Conservation (phyloP, 768 basidiomycete species). For the Dacryopinax spathularia region DNA sequence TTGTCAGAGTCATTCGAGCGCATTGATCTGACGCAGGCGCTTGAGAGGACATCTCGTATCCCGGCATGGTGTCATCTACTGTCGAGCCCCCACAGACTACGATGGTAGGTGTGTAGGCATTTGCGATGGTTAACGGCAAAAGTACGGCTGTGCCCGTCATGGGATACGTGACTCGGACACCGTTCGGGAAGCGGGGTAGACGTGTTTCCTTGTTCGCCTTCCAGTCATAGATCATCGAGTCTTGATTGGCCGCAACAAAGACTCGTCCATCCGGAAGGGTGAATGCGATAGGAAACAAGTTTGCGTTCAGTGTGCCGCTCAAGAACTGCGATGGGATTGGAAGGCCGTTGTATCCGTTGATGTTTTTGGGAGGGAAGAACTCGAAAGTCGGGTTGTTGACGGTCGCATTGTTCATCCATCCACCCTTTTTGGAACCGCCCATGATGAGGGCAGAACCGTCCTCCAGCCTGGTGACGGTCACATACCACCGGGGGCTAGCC, state of each 20-base stretch:
- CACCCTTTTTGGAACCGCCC: slow-evolving; percentile 66
- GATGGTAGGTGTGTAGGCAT: slow-evolving; percentile 51
- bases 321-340: slow-evolving; percentile 53
- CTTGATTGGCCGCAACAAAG: slow-evolving; percentile 63
- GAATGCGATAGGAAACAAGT: slow-evolving; percentile 68
- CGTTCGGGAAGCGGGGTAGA: slow-evolving; percentile 58
- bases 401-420: slow-evolving; percentile 74
- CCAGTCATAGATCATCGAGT: slow-evolving; percentile 74
- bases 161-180: slow-evolving; percentile 68
- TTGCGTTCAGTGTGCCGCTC: slow-evolving; percentile 59
- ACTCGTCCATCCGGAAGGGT: slow-evolving; percentile 51
- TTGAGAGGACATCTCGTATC: slow-evolving; percentile 53
- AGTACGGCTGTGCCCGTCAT: slow-evolving; percentile 65
- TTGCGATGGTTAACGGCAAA: slow-evolving; percentile 50
- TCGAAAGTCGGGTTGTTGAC: slow-evolving; percentile 55
- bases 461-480: slow-evolving; percentile 5
- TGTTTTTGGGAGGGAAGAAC: slow-evolving; percentile 67
- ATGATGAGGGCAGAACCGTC: slow-evolving; percentile 57
- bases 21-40: slow-evolving; percentile 62
- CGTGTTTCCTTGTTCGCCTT: slow-evolving; percentile 41
- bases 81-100: slow-evolving; percentile 66
- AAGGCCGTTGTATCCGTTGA: slow-evolving; percentile 51
- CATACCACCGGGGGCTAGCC: slow-evolving; percentile 69
- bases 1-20: slow-evolving; percentile 50
- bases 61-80: slow-evolving; percentile 43